Evolutionary conservation across 805 yeast species (phyloP).

Genomic region (Schwanniomyces sp.): DNA sequence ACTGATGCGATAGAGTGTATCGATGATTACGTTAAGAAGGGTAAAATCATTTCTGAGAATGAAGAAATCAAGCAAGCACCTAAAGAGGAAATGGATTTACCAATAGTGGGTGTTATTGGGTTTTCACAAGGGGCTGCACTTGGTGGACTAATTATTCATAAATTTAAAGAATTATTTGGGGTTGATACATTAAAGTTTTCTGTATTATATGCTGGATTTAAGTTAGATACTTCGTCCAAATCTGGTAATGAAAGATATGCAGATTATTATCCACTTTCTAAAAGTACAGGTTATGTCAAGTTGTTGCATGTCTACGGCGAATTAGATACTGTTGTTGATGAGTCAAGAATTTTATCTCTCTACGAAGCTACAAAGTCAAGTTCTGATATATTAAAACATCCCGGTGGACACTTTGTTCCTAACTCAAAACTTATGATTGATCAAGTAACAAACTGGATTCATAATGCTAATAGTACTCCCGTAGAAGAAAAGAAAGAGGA

Average conservation of each 20-base stretch:
- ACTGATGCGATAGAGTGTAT: constrained; percentile 51
- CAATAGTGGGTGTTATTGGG: constrained; percentile 86
- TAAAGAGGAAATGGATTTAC: constrained; percentile 34
- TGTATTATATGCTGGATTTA: constrained; percentile 69
- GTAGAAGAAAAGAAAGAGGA: constrained; percentile 14
- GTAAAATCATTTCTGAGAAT: constrained; percentile 46
- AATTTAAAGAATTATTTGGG: constrained; percentile 55
- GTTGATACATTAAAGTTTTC: constrained; percentile 59
- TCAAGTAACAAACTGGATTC: constrained; percentile 43
- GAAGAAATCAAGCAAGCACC: constrained; percentile 19
- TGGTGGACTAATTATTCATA: constrained; percentile 66
- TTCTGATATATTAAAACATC: constrained; percentile 71
- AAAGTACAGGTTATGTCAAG: constrained; percentile 20
- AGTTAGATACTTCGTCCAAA: constrained; percentile 23
- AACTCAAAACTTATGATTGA: constrained; percentile 59
- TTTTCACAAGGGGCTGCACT: constrained; percentile 95
- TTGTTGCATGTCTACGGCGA: constrained; percentile 82
- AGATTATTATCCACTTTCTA: constrained; percentile 21
- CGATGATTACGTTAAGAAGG: constrained; percentile 50
- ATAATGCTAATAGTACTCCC: constrained; percentile 10
- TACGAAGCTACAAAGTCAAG: constrained; percentile 40
- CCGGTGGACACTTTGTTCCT: constrained; percentile 97
- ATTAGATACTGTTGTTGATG: constrained; percentile 81
- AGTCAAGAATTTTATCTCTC: constrained; percentile 63
- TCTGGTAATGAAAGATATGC: constrained; percentile 26